Evolutionary conservation across 208 protist genomes (phyloP).

Genomic region (Crithidia acanthocephali): DNA sequence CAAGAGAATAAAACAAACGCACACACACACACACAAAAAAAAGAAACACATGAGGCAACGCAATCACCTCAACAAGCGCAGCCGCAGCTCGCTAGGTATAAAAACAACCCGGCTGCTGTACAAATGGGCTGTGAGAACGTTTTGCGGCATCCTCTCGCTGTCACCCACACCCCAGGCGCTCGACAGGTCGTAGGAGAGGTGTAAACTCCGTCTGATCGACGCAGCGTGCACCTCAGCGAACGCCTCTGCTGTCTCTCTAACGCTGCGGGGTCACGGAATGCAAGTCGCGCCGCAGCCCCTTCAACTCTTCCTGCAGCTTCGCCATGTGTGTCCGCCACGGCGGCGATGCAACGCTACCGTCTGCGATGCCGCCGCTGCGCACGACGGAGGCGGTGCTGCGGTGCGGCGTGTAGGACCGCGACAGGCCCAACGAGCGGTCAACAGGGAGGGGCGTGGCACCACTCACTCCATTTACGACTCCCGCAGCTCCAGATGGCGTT

Average conservation of each 20-base stretch:
- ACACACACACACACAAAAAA: too few species aligned
- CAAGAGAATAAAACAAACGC: too few species aligned
- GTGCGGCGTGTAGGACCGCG: conserved; percentile 18
- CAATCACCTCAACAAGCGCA: too few species aligned
- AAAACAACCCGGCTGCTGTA: too few species aligned
- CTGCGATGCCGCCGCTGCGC: neutral
- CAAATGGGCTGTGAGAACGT: too few species aligned
- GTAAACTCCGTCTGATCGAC: too few species aligned
- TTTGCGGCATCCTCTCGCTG: too few species aligned
- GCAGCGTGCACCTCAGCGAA: too few species aligned
- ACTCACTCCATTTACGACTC: neutral
- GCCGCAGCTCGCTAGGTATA: too few species aligned
- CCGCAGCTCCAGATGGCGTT: neutral
- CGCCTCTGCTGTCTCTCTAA: neutral
- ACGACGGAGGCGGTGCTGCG: conserved; percentile 11
- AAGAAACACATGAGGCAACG: too few species aligned
- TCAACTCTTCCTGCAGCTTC: conserved; percentile 57
- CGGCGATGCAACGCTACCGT: conserved; percentile 10
- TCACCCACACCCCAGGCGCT: too few species aligned
- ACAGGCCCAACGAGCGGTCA: neutral
- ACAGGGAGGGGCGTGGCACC: conserved; percentile 4
- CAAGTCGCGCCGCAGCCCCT: conserved; percentile 51
- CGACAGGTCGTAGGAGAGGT: too few species aligned
- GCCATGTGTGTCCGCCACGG: conserved; percentile 60
- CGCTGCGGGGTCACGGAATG: conserved; percentile 4